A percentile compares a stretch with the other conserved stretches of the same genome.
Conservation (phyloP, 257 asterid genomes). For the Solanum bulbocastanum region DNA sequence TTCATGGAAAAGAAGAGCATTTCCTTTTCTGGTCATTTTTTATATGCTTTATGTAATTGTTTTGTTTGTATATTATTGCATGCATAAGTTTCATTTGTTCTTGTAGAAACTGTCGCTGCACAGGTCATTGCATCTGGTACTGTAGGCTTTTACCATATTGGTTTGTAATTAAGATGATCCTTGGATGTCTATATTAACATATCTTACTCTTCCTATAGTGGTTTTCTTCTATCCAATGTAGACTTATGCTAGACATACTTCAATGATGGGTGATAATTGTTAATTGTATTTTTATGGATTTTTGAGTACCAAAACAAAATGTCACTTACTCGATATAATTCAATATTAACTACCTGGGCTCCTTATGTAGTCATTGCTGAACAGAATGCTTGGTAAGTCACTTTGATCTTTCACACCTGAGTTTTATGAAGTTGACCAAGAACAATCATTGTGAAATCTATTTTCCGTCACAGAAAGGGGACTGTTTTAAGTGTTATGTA, state of each 20-base stretch:
- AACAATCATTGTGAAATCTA: neutral
- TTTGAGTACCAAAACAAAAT: neutral
- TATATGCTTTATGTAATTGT: neutral
- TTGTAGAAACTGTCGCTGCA: neutral
- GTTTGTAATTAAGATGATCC: neutral
- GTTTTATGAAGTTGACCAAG: neutral
- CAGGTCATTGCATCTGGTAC: neutral
- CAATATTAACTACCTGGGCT: neutral
- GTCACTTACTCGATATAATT: neutral
- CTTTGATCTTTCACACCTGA: neutral
- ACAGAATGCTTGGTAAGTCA: neutral
- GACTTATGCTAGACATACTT: neutral
- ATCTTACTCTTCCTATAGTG: neutral
- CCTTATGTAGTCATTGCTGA: neutral
- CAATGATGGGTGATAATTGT: neutral
- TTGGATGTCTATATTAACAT: neutral
- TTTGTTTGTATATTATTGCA: neutral
- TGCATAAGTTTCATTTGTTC: neutral
- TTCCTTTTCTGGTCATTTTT: neutral
- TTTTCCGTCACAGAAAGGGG: neutral
- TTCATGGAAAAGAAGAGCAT: neutral
- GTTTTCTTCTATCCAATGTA: neutral
- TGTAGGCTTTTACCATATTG: neutral
- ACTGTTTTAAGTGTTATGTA: neutral
- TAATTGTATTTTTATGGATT: neutral